Base-by-base conservation (phyloP, 2,329 filamentous ascomycete species). In the Colletotrichum tamarilloi region DNA sequence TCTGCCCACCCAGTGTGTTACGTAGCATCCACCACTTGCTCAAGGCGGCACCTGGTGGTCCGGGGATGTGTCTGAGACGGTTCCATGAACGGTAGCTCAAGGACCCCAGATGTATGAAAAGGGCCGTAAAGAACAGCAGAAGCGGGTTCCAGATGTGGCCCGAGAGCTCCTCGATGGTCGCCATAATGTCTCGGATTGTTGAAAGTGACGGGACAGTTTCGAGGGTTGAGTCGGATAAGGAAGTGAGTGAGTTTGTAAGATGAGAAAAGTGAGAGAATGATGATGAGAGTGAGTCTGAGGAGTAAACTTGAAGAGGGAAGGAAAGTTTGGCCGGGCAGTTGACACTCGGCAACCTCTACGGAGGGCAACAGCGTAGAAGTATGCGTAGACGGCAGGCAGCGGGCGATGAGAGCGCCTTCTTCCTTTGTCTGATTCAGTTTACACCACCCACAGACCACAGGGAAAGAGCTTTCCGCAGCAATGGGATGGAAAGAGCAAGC, bases 11-110 rank as follows among this genome's bases (percentile, higher is more conserved):
- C 56, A 75, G 62, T 75, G 74, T 75, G 74, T 74, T 75, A 75
- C 74, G 74, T 75, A 81, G 75, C 73, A 82, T 78, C 80, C 81
- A 82, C 26, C 76, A 77, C 56, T 82, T 80, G 67, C 79, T 82
- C 59, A 82, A 76, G 16, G 77, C 77, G 12, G 79, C 80, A 74
- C 78, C 77, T 66, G 80, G 80, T 1, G 82, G 82, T 0, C 81
- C 82, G 0, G 81, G 81, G 26, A 83, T 72, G 65, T 83, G 80
- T 8, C 78, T 80, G 38, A 83, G 77, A 52, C 80, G 80, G 67
- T 79, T 76, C 80, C 81, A 82, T n/a, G 62, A 72, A 46, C 68
- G 68, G 68, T 75, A 75, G 52, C 55, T 72, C 73, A 74, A 56
- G 32, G 57, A 62, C 6, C 58, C 65, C 24, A 74, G 55, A 69